Base-by-base conservation (phyloP, 129 eudicot species). In the Saussurea involucrata region DNA sequence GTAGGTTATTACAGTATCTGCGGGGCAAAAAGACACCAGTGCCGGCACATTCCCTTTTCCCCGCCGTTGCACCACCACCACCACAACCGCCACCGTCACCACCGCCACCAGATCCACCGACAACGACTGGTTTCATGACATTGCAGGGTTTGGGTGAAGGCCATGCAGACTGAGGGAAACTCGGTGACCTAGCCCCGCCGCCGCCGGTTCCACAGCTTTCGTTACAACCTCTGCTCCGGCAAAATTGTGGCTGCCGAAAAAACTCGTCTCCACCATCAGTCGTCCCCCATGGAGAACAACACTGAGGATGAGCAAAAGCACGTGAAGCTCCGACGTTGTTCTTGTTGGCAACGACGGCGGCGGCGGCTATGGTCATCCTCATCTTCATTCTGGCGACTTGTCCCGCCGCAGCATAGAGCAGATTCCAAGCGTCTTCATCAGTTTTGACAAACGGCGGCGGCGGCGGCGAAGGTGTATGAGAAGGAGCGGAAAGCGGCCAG, bases 1-100 rank as follows among this genome's bases (percentile, higher is more conserved):
- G 63, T 6, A 80, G 72, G 55, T 68, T 67, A 17, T 65, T 72
- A 58, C 72, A 46, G 72, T 72, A 80, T 27, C 82, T 70, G 22
- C 93, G 85, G 17, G 97, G 97, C 60, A 92, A 68, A 73, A 92
- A 92, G 22, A 92, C 97, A 22, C 97, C 97, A 0, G 97, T 92
- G n/a, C 97, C 97, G 57, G 83, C 84, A 33, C 90, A 78, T 68
- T 78, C 82, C 37, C 82, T 89, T 68, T 80, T 89, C 69, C 66
- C 75, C 40, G 42, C 20, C 61, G 75, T 57, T 34, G 13, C 74
- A 22, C 29, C 49, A 40, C 49, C 49, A 40, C 46, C 46, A 37
- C 46, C 46, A 8, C 44, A 77, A 5, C 72, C 69, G 15, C 81
- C 75, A n/a, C 57, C 57, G 57, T 13, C 49, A 40, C 75, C 27